phyloP scores from a whole-genome alignment of 164 flowering plant species.

The grape (Vitis vinifera) region ASM3070453v1 NC_081815.1:15441501-15442000 shows the following conservation, averaged over 20 bases:
- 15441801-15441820: neutral
- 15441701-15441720: neutral
- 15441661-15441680: no score
- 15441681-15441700: no score
- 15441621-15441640: no score
- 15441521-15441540: no score
- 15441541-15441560: no score
- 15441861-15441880: constrained; percentile 7
- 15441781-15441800: neutral
- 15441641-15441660: no score
- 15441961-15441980: constrained; percentile 32
- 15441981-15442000: constrained; percentile 25
- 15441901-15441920: neutral
- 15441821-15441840: constrained; percentile 6
- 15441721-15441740: neutral
- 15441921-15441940: neutral
- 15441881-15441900: constrained; percentile 7
- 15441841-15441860: constrained; percentile 14
- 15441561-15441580: no score
- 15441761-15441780: neutral
- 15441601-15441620: no score
- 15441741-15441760: neutral
- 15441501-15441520: no score
- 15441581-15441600: no score
- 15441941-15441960: neutral